Evolutionary conservation across 805 yeast genomes (phyloP).

Genomic region (Starmerella scarabaei): DNA sequence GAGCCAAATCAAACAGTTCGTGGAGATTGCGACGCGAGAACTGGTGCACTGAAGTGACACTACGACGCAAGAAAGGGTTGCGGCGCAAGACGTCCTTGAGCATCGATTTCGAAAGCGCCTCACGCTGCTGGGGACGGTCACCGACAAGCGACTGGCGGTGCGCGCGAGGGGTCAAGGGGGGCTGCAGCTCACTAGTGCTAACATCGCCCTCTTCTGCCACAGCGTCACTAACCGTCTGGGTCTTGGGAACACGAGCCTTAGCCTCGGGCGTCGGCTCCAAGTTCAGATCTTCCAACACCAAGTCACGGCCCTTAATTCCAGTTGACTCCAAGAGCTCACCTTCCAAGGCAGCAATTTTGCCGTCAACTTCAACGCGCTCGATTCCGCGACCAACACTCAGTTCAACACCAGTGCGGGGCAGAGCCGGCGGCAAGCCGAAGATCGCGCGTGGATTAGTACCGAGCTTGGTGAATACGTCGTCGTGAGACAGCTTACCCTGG

Average conservation of each 20-base stretch:
- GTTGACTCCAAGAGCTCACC: slow-evolving; percentile 57
- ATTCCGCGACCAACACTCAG: slow-evolving; percentile 65
- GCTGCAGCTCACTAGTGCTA: slow-evolving; percentile 15
- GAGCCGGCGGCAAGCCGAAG: slow-evolving; percentile 63
- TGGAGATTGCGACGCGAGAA: slow-evolving; percentile 82
- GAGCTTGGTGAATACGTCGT: slow-evolving; percentile 57
- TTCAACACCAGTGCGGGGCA: slow-evolving; percentile 59
- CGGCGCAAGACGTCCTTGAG: slow-evolving; percentile 66
- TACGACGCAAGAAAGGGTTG: slow-evolving; percentile 83
- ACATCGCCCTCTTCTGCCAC: not conserved
- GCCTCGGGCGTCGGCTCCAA: slow-evolving; percentile 8
- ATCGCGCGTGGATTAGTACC: slow-evolving; percentile 72
- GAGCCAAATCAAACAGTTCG: slow-evolving; percentile 88
- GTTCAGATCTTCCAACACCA: slow-evolving; percentile 12
- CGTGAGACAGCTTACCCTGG: slow-evolving; percentile 56
- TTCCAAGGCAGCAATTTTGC: slow-evolving; percentile 71
- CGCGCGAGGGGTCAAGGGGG: slow-evolving; percentile 24
- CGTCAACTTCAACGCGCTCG: slow-evolving; percentile 72
- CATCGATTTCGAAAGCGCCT: slow-evolving; percentile 46
- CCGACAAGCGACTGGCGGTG: slow-evolving; percentile 22
- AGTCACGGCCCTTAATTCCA: slow-evolving; percentile 26
- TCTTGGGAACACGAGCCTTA: not conserved
- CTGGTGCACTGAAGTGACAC: slow-evolving; percentile 78
- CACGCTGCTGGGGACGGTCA: slow-evolving; percentile 25
- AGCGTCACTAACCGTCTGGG: not conserved